Conservation (phyloP, 2,329 filamentous ascomycete genomes). For the Hypoxylon sp. region DNA sequence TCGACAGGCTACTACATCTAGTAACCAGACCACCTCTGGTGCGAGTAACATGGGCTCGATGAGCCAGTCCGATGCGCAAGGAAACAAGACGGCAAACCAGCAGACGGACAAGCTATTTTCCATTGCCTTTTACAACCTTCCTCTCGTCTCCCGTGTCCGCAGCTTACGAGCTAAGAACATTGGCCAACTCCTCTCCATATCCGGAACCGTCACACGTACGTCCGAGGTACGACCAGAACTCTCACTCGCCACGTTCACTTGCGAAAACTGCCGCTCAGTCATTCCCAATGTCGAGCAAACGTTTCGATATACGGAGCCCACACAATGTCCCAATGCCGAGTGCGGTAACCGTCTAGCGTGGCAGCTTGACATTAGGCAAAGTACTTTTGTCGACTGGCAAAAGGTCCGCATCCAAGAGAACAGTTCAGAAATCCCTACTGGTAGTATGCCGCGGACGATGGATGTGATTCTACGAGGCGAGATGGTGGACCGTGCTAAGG, state of each 20-base stretch:
- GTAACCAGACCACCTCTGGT: slow-evolving; percentile 73
- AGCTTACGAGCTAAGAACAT: slow-evolving; percentile 89
- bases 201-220: slow-evolving; percentile 93
- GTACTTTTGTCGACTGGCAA: slow-evolving; percentile 99
- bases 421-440: slow-evolving; percentile 96
- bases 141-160: slow-evolving; percentile 84
- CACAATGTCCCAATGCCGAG: slow-evolving; percentile 87
- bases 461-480: slow-evolving; percentile 96
- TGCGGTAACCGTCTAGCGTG: slow-evolving; percentile 93
- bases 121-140: slow-evolving; percentile 91
- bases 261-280: slow-evolving; percentile 84
- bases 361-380: slow-evolving; percentile 95
- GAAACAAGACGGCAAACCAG: slow-evolving; percentile 83
- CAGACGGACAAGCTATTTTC: slow-evolving; percentile 97
- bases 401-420: slow-evolving; percentile 99
- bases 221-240: slow-evolving; percentile 96
- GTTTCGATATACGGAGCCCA: slow-evolving; percentile 96
- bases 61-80: slow-evolving; percentile 69
- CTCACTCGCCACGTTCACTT: slow-evolving; percentile 89
- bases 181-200: slow-evolving; percentile 92
- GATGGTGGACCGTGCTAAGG: slow-evolving; percentile 96
- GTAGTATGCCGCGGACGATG: slow-evolving; percentile 98
- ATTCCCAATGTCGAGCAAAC: slow-evolving; percentile 95
- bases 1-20: slow-evolving; percentile 80
- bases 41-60: slow-evolving; percentile 68